Base-by-base conservation (phyloP, 495 filamentous ascomycete species). In the Bryoglossum gracile region DNA sequence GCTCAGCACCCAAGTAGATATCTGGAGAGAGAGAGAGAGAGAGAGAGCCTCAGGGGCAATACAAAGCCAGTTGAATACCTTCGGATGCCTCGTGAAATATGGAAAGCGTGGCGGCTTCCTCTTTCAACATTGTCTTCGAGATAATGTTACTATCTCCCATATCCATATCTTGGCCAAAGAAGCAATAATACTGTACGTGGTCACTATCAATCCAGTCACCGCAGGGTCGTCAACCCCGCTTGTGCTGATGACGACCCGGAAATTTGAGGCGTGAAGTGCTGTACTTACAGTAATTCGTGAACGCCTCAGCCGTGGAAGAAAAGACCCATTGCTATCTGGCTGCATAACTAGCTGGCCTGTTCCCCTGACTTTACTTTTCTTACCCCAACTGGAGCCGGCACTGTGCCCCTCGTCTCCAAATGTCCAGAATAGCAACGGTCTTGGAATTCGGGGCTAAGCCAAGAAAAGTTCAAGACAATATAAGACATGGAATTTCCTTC, bases 291-390 rank as follows among this genome's bases (percentile, higher is more conserved):
- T 13, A 13, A 30, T n/a, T n/a, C n/a, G n/a, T 36, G 19, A 19
- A 41, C 40, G 40, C 40, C 40, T 24, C 40, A 43, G 24, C 40
- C 40, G 40, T 43, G 25, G 37, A n/a, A 14, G 35, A 8, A n/a
- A 38, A 16, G 35, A 16, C 5, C 35, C 5, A 5, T 16, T 10
- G 16, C 14, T 40, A 40, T 40, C 37, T 40, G 37, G 6, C 18
- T 40, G 37, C 37, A 40, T 40, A 6, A 30, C 13, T 6, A 5
- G 26, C 6, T 5, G 26, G 13, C 6, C 13, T 30, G 26, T 5
- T n/a, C n/a, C 26, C 6, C 35, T 38, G 35, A 6, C 8, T 16
- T 14, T 38, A 38, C 6, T 18, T 38, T 18, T n/a, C 37, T 21
- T 3, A 2, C 37, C 4, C 4, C 16, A 3, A 17, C 37, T 38